A percentile compares a stretch with the other conserved stretches of the same genome.
These are phyloP conservation scores for Xylaria bambusicola DNA, from an alignment of 495 filamentous ascomycete genomes.

Conservation along the genomic window DNA sequence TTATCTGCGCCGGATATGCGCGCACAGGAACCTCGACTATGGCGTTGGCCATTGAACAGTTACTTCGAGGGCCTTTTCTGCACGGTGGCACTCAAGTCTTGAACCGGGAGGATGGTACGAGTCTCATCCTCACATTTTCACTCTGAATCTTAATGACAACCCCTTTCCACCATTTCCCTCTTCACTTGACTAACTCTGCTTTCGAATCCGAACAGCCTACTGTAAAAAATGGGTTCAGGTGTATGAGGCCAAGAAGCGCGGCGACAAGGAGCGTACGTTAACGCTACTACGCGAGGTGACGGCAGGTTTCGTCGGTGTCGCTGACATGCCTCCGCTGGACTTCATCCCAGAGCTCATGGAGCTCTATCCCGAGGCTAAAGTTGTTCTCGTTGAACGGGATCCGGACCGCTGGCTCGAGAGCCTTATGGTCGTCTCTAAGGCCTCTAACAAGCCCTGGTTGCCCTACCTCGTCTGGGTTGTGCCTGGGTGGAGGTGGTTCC, in stretches of 20 bases:
- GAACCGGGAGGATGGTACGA: conserved; percentile 26
- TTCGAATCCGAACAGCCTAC: conserved; percentile 8
- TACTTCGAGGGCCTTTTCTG: conserved; percentile 36
- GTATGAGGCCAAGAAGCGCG: conserved; percentile 12
- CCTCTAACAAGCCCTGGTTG: conserved; percentile 21
- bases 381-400: conserved; percentile 31
- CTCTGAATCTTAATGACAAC: too few relatives aligned
- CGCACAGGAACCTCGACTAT: conserved; percentile 52
- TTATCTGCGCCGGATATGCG: conserved; percentile 49
- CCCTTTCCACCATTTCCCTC: too few relatives aligned
- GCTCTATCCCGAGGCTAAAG: conserved; percentile 33
- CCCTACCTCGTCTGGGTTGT: conserved; percentile 24
- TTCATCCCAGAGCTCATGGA: conserved; percentile 31
- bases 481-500: conserved; percentile 28
- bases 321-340: conserved; percentile 25
- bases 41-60: conserved; percentile 39
- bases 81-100: conserved; percentile 30
- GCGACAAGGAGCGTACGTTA: conserved; percentile 14
- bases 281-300: conserved; percentile 16
- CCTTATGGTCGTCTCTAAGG: background rate
- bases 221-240: conserved; percentile 25
- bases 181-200: background rate
- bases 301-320: conserved; percentile 28
- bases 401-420: conserved; percentile 25
- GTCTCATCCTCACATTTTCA: background rate